Conservation (phyloP, 352 stramenopile genomes). For the Globisporangium yorkense region DNA sequence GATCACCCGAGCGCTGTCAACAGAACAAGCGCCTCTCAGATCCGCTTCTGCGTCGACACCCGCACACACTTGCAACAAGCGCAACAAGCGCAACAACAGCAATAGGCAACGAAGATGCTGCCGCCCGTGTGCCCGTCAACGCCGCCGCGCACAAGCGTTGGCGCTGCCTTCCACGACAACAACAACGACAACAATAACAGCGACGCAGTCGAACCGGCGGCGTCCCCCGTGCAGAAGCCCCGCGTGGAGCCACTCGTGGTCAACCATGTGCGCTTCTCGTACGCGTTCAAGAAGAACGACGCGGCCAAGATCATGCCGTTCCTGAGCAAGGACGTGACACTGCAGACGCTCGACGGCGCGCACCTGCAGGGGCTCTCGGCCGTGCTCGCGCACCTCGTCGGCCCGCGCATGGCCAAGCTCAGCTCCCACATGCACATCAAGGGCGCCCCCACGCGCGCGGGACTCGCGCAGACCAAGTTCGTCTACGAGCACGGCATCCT, state of each 20-base stretch:
- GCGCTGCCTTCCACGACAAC: background rate
- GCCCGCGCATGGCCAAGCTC: slow-evolving; percentile 59
- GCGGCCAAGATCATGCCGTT: slow-evolving; percentile 57
- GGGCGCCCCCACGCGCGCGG: slow-evolving; percentile 40
- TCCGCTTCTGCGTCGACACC: background rate
- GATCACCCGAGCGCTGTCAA: no score
- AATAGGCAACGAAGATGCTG: background rate
- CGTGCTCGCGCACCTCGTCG: slow-evolving; percentile 68
- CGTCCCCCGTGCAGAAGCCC: slow-evolving; percentile 5
- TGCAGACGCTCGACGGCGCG: slow-evolving; percentile 43
- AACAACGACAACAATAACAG: slow-evolving; percentile 1
- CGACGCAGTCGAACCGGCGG: background rate
- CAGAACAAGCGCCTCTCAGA: background rate
- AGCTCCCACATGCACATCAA: slow-evolving; percentile 64
- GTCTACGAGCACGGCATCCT: slow-evolving; percentile 71
- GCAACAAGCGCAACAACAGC: background rate
- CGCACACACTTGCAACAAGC: background rate
- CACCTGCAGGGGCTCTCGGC: slow-evolving; percentile 43
- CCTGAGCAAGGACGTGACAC: slow-evolving; percentile 48
- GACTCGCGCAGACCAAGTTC: slow-evolving; percentile 53
- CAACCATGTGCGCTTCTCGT: slow-evolving; percentile 55
- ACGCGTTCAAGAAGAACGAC: slow-evolving; percentile 75
- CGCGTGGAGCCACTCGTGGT: slow-evolving; percentile 44
- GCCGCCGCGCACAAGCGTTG: background rate
- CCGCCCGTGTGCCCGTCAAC: slow-evolving; percentile 3